These are phyloP conservation scores for Quercus tomentella DNA, from an alignment of 331 rosid species.

Conservation along the genomic window DNA sequence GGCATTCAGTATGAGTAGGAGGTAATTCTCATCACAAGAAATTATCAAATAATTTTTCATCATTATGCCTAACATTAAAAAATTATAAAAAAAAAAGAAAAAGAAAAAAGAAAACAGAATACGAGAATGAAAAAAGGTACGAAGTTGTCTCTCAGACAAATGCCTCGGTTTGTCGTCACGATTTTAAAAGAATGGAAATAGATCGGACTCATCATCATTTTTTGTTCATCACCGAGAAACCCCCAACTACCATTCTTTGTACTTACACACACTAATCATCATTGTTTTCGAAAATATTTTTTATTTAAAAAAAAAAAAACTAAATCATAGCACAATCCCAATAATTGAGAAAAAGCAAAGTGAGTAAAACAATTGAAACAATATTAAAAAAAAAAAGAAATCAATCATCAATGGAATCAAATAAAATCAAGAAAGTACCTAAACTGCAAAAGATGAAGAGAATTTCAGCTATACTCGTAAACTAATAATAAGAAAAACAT, in stretches of 20 bases:
- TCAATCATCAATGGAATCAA: neutral
- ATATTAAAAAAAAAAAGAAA: neutral
- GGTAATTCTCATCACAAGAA: slow-evolving; percentile 44
- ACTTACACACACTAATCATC: neutral
- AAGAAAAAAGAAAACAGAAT: too few relatives aligned
- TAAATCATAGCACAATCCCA: neutral
- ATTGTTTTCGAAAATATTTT: neutral
- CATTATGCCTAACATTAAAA: slow-evolving; percentile 32
- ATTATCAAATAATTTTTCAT: slow-evolving; percentile 43
- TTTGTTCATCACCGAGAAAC: slow-evolving; percentile 68
- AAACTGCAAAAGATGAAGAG: neutral
- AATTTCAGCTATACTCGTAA: too few relatives aligned
- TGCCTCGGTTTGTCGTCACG: slow-evolving; percentile 90
- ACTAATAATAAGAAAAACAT: too few relatives aligned
- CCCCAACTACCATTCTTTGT: neutral
- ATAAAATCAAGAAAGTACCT: neutral
- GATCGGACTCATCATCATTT: slow-evolving; percentile 82
- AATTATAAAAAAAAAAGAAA: neutral
- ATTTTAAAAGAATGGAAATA: slow-evolving; percentile 53
- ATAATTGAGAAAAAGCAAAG: neutral
- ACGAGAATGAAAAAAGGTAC: neutral
- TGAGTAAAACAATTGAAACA: neutral
- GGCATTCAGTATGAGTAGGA: slow-evolving; percentile 93
- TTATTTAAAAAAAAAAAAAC: neutral
- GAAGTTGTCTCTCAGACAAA: slow-evolving; percentile 76